phyloP scores from a whole-genome alignment of 1,284 basidiomycete species.

The Boletus mariae region DNA sequence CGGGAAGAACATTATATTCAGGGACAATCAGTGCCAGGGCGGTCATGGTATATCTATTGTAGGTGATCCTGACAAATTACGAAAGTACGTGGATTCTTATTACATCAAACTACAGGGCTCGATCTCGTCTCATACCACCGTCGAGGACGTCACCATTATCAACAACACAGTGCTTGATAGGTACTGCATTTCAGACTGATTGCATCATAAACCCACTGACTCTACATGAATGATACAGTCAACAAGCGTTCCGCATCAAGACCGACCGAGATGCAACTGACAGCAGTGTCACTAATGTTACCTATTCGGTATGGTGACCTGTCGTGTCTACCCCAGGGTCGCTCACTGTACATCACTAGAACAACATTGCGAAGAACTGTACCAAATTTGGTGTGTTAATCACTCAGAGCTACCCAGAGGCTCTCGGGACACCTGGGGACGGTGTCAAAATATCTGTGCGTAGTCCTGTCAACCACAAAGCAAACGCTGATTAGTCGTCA shows the following conservation, averaged over 20 bases:
- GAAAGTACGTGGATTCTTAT: background rate
- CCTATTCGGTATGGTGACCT: constrained; percentile 34
- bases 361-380: constrained; percentile 42
- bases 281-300: constrained; percentile 40
- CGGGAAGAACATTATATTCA: constrained; percentile 53
- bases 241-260: constrained; percentile 48
- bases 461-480: background rate
- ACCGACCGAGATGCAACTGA: constrained; percentile 37
- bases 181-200: constrained; percentile 12
- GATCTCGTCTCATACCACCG: constrained; percentile 42
- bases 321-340: background rate
- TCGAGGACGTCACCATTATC: constrained; percentile 45
- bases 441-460: constrained; percentile 38
- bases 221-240: constrained; percentile 26
- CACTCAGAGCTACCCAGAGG: constrained; percentile 45
- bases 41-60: constrained; percentile 62
- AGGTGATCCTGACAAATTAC: constrained; percentile 6
- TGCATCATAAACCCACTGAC: background rate
- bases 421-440: constrained; percentile 45
- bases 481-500: background rate
- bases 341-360: constrained; percentile 25
- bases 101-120: constrained; percentile 41
- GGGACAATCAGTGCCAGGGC: constrained; percentile 48
- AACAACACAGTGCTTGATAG: constrained; percentile 48
- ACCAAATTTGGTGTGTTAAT: constrained; percentile 45